Conservation (phyloP, 192 early-diverging fungal species). For the Coemansia sp. region DNA sequence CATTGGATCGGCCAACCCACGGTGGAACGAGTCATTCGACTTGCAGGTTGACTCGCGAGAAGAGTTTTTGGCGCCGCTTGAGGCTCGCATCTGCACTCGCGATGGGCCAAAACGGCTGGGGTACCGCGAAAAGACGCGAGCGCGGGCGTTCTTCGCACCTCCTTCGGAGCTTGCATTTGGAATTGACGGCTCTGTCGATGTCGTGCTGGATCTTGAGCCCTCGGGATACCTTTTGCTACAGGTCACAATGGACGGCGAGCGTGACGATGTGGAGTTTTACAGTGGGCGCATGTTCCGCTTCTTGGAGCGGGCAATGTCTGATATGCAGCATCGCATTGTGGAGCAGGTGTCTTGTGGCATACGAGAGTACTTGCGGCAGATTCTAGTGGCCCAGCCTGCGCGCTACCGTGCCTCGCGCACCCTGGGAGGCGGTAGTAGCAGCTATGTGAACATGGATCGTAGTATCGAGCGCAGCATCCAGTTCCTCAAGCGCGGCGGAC, state of each 20-base stretch:
- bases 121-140: slow-evolving; percentile 57
- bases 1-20: slow-evolving; percentile 61
- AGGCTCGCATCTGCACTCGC: slow-evolving; percentile 55
- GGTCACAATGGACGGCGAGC: slow-evolving; percentile 77
- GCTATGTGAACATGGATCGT: slow-evolving; percentile 32
- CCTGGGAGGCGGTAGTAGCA: slow-evolving; percentile 4
- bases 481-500: slow-evolving; percentile 49
- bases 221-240: slow-evolving; percentile 69
- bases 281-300: slow-evolving; percentile 76
- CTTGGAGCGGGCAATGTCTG: slow-evolving; percentile 68
- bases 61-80: slow-evolving; percentile 35
- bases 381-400: slow-evolving; percentile 57
- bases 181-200: slow-evolving; percentile 66
- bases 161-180: slow-evolving; percentile 46
- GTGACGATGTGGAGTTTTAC: slow-evolving; percentile 82
- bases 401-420: slow-evolving; percentile 41
- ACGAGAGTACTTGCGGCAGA: slow-evolving; percentile 67
- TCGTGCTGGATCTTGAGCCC: slow-evolving; percentile 69
- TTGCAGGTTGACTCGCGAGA: slow-evolving; percentile 58
- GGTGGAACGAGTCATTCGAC: slow-evolving; percentile 82
- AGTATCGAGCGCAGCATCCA: slow-evolving; percentile 61
- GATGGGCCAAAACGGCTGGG: slow-evolving; percentile 55
- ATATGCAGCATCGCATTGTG: slow-evolving; percentile 71
- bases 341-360: slow-evolving; percentile 70
- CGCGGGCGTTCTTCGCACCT: slow-evolving; percentile 63